Evolutionary conservation across 169 alveolate genomes (phyloP).

Genomic region (Cryptosporidium andersoni): DNA sequence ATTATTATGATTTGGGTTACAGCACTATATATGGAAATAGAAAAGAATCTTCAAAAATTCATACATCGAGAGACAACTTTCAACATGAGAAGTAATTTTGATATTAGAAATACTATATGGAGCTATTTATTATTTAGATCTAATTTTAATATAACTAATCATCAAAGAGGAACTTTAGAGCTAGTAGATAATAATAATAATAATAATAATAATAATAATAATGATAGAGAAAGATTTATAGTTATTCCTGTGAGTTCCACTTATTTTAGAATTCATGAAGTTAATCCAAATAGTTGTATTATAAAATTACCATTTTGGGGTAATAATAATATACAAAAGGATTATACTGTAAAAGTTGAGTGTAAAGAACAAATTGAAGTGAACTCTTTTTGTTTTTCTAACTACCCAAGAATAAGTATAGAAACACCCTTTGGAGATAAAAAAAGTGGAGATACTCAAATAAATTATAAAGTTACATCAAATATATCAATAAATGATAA

Average conservation of each 20-base stretch:
- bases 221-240: conserved; percentile 2
- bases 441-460: too few relatives aligned
- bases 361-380: too few relatives aligned
- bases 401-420: too few relatives aligned
- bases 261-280: conserved; percentile 43
- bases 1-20: conserved; percentile 48
- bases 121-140: background rate
- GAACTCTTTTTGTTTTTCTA: too few relatives aligned
- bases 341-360: too few relatives aligned
- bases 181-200: background rate
- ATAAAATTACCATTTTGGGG: conserved; percentile 28
- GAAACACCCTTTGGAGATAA: too few relatives aligned
- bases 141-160: background rate
- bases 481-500: too few relatives aligned
- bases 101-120: background rate
- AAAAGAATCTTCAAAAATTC: conserved; percentile 37
- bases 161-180: background rate
- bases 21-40: conserved; percentile 22
- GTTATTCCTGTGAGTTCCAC: conserved; percentile 55
- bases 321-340: background rate
- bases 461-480: too few relatives aligned
- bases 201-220: background rate
- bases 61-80: background rate
- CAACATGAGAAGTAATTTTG: background rate
- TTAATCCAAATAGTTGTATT: conserved; percentile 9